Base-by-base conservation (phyloP, 2,329 filamentous ascomycete genomes). In the Colletotrichum siamense region DNA sequence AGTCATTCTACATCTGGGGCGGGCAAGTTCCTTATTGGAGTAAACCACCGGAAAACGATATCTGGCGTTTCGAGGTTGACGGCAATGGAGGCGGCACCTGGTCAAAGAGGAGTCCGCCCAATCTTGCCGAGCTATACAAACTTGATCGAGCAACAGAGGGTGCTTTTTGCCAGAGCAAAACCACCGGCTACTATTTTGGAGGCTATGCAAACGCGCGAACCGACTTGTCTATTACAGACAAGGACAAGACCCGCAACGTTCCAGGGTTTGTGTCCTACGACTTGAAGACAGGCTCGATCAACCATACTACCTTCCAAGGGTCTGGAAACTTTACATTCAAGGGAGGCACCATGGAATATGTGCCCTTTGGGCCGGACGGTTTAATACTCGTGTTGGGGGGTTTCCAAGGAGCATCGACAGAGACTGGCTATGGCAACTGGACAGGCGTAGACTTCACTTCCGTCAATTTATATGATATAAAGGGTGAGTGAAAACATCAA, bases 1-100 rank as follows among this genome's bases (percentile, higher is more conserved):
- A 79, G 18, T 79, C 79, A 15, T 80, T 86, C 44, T 86, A 84
- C 75, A 79, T 81, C 12, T 86, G 83, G 81, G 84, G 81, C 36
- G 85, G 85, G 8, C 79, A 77, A 69, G 80, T 78, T 8, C 30
- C 79, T 16, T 78, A 79, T 26, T 64, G 71, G 66, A 78, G 59
- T 6, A 61, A 79, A 16, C 79, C 81, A 1, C 80, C 81, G 12
- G 65, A 73, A 10, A 79, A 82, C 28, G 78, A 80, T 52, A 74
- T 84, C 16, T 86, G 84, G 84, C 77, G 80, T 36, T 82, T 86
- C 73, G 72, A 71, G 6, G 79, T 80, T 10, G 83, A 85, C 74
- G 80, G 80, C 24, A 66, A 73, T 5, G 83, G 84, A n/a, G 81
- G 82, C 16, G 84, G 84, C 13, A 63, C 69, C 8, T 86, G 84